Evolutionary conservation across 2,329 filamentous ascomycete species (phyloP), one percentile per base, ranked within the genome.

Genomic region (Fusarium bulbicola): DNA sequence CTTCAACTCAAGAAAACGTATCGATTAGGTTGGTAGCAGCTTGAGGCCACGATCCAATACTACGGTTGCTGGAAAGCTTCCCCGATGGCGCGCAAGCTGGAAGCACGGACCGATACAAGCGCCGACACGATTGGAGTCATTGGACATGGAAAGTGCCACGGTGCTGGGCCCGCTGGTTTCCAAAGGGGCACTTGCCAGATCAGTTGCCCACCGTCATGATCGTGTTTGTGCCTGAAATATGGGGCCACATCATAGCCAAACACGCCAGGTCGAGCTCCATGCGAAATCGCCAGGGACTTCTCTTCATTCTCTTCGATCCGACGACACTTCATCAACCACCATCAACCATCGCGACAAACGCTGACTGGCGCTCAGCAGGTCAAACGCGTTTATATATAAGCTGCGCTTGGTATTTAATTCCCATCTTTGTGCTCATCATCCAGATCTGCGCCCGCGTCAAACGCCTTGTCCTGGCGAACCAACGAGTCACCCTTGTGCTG

Each of bases 201-300:
- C 65, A 56, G 56, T 57, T 42, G 49, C 46, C 50, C 24, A 53
- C 50, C 53, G 67, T 70, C 34, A 69, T 69, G 45, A 69, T 57
- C 39, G 45, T 47, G 36, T 79, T 78, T 74, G 58, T 81, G 80
- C 80, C 80, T 81, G 79, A 81, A 66, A 78, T 76, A 68, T 77
- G 68, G 71, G 80, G 80, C 79, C 69, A 40, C 50, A n/a, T n/a
- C 34, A 68, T 59, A 30, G 15, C 61, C 58, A 50, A 61, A 70
- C 73, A 74, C 68, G 63, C 74, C 54, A 71, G 69, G 59, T 74
- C 16, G 66, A 68, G 61, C 73, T 74, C 62, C 72, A 77, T 46
- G 40, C 54, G 26, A 45, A 70, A 75, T 76, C 50, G 52, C 62
- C 66, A 71, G 70, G 74, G 74, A 75, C 74, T 73, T 76, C 77